A percentile compares a stretch with the other conserved stretches of the same genome.
phyloP scores from a whole-genome alignment of 2,329 filamentous ascomycete genomes.

The Canariomyces notabilis region DNA sequence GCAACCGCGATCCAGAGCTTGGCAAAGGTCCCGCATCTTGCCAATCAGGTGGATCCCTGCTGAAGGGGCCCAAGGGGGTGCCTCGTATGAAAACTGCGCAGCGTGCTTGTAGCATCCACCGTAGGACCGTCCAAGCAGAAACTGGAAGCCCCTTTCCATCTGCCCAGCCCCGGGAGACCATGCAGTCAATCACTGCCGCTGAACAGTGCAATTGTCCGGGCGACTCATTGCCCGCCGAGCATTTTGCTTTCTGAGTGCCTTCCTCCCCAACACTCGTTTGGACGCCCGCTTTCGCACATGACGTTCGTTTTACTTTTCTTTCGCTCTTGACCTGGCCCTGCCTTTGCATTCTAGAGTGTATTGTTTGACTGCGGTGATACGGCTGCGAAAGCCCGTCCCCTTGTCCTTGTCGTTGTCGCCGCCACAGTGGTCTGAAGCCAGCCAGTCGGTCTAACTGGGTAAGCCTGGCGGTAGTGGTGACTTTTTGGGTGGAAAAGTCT shows the following conservation, averaged over 20 bases:
- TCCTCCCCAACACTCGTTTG: slow-evolving; percentile 27
- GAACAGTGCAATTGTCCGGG: slow-evolving; percentile 16
- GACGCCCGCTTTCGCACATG: slow-evolving; percentile 21
- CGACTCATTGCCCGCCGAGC: slow-evolving; percentile 13
- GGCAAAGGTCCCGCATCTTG: slow-evolving; percentile 17
- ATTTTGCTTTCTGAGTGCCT: slow-evolving; percentile 14
- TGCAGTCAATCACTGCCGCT: slow-evolving; percentile 14
- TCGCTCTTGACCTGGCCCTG: slow-evolving; percentile 2
- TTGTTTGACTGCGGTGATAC: background rate
- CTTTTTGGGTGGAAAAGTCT: background rate
- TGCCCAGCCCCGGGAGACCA: slow-evolving; percentile 11
- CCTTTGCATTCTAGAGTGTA: slow-evolving; percentile 1
- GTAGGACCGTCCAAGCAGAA: slow-evolving; percentile 13
- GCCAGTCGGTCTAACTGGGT: background rate
- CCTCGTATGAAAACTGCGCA: slow-evolving; percentile 24
- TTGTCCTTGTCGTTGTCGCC: slow-evolving; percentile 1
- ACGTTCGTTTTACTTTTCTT: slow-evolving; percentile 24
- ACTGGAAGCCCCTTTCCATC: slow-evolving; percentile 18
- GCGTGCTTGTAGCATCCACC: slow-evolving; percentile 16
- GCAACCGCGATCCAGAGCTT: slow-evolving; percentile 12
- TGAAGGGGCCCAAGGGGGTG: slow-evolving; percentile 8
- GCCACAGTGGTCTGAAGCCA: slow-evolving; percentile 1
- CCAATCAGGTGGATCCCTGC: slow-evolving; percentile 18
- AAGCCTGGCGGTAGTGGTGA: background rate
- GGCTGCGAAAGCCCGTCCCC: background rate